These are phyloP conservation scores for Cordyceps tenuipes DNA, from an alignment of 2,329 filamentous ascomycete species.

Conservation along the genomic window DNA sequence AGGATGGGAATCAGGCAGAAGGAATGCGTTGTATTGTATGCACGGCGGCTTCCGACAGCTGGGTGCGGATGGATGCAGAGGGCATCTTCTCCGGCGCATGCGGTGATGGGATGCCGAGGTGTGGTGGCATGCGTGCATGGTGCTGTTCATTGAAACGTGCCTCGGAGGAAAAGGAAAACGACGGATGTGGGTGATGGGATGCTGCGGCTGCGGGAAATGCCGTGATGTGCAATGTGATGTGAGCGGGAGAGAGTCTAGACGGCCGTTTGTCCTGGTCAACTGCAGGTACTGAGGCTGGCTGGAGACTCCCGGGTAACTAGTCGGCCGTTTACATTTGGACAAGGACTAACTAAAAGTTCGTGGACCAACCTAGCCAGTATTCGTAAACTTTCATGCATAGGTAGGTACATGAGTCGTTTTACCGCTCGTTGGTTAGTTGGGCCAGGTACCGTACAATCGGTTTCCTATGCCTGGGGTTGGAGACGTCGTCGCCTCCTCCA, in stretches of 20 bases:
- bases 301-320: too few relatives aligned
- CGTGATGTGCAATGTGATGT: not conserved
- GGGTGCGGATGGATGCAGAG: not conserved
- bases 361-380: too few relatives aligned
- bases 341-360: too few relatives aligned
- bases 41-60: not conserved
- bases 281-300: too few relatives aligned
- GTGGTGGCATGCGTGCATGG: not conserved
- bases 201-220: not conserved
- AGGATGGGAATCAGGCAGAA: not conserved
- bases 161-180: not conserved
- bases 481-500: not conserved
- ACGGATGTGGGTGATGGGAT: not conserved
- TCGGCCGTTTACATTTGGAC: too few relatives aligned
- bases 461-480: not conserved
- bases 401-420: not conserved
- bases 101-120: not conserved
- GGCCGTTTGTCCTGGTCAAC: too few relatives aligned
- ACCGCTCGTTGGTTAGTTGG: not conserved
- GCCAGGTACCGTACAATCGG: not conserved
- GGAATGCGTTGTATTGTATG: not conserved
- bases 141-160: not conserved
- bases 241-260: not conserved
- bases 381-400: too few relatives aligned
- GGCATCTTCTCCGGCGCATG: not conserved